phyloP scores from a whole-genome alignment of 495 filamentous ascomycete species.

The Hypoxylon cercidicola region DNA sequence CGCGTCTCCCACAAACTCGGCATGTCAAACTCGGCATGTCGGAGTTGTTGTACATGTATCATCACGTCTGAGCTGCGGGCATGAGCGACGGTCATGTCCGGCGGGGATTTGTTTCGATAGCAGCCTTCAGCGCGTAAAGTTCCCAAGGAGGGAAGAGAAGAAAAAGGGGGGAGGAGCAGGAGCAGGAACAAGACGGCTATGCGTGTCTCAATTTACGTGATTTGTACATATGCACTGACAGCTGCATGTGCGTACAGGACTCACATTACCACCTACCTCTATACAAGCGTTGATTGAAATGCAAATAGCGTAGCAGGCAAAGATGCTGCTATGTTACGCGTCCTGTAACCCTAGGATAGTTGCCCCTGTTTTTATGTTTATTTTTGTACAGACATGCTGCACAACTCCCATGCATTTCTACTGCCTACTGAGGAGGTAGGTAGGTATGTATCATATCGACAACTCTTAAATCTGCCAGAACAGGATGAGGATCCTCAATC shows the following conservation, averaged over 20 bases:
- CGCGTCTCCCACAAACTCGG: no score
- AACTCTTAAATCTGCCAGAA: neutral
- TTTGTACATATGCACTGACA: neutral
- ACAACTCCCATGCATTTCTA: neutral
- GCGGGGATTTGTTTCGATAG: neutral
- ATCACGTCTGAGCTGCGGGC: neutral
- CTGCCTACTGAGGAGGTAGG: slow-evolving; percentile 15
- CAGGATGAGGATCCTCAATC: slow-evolving; percentile 28
- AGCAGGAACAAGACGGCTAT: neutral
- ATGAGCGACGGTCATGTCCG: neutral
- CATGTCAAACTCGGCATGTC: neutral
- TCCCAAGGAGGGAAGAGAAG: neutral
- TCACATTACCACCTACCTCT: neutral
- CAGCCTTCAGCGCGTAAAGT: neutral
- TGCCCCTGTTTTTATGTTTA: neutral
- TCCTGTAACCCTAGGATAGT: neutral
- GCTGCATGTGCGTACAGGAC: neutral
- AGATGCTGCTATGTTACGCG: neutral
- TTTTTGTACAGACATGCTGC: no score
- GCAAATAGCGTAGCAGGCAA: neutral
- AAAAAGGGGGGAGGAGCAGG: neutral
- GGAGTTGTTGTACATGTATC: neutral
- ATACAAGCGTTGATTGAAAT: neutral
- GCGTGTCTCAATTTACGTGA: neutral
- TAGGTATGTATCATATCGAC: slow-evolving; percentile 3